These are phyloP conservation scores for Mortierella sp. DNA, from an alignment of 371 early-diverging fungal species.

Conservation along the genomic window DNA sequence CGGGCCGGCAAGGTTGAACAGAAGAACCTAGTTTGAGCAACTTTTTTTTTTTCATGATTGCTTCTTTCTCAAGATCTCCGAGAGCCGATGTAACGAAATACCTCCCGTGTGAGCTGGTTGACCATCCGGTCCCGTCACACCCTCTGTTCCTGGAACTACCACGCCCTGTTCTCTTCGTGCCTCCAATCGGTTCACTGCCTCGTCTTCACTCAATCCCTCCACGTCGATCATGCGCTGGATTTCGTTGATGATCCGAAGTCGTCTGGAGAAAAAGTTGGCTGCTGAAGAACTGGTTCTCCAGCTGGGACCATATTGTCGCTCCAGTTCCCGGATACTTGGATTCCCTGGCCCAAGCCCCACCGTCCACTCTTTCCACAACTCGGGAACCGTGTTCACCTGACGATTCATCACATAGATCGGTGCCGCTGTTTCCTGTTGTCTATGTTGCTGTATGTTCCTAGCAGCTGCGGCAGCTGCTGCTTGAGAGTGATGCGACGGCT, in stretches of 20 bases:
- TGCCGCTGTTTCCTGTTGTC: slow-evolving; percentile 7
- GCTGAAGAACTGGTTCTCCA: slow-evolving; percentile 45
- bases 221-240: slow-evolving; percentile 42
- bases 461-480: slow-evolving; percentile 3
- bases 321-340: slow-evolving; percentile 39
- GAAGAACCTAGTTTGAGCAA: no score
- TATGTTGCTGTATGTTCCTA: slow-evolving; percentile 7
- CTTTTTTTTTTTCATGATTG: slow-evolving; percentile 9
- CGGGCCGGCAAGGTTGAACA: no score
- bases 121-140: slow-evolving; percentile 2
- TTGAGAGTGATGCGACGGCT: neutral
- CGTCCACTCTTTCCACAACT: slow-evolving; percentile 48
- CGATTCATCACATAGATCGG: slow-evolving; percentile 46
- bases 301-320: slow-evolving; percentile 35
- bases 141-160: slow-evolving; percentile 25
- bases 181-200: slow-evolving; percentile 38
- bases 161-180: slow-evolving; percentile 36
- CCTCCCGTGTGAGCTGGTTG: slow-evolving; percentile 7
- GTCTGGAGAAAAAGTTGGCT: slow-evolving; percentile 42
- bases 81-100: slow-evolving; percentile 39
- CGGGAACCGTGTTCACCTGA: slow-evolving; percentile 37
- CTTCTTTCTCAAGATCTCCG: slow-evolving; percentile 38
- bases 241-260: slow-evolving; percentile 40
- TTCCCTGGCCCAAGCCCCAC: slow-evolving; percentile 31
- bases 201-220: slow-evolving; percentile 37